A percentile compares a stretch with the other conserved stretches of the same genome.
Conservation (phyloP, 75 land plant species). For the Pseudotsuga menziesii region DNA sequence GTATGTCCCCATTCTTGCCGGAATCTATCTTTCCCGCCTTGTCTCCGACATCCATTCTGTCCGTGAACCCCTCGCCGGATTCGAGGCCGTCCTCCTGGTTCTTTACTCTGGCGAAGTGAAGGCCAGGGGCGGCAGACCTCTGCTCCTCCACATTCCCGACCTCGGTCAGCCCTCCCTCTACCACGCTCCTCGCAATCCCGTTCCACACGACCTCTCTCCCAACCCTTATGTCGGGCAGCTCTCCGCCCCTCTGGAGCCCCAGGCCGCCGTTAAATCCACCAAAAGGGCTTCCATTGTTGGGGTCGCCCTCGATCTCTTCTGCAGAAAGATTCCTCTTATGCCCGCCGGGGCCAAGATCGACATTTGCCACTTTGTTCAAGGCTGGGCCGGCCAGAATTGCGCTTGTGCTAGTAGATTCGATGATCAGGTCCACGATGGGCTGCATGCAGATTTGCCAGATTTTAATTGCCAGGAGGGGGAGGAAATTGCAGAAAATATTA, state of each 20-base stretch:
- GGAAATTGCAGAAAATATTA: neutral
- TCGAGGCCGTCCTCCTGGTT: conserved; percentile 54
- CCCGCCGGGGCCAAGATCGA: conserved; percentile 83
- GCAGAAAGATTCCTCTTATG: conserved; percentile 69
- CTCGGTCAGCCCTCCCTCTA: conserved; percentile 18
- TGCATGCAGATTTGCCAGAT: neutral
- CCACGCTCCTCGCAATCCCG: conserved; percentile 20
- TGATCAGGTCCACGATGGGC: conserved; percentile 16
- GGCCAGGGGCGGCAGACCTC: conserved; percentile 29
- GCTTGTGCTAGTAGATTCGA: conserved; percentile 18
- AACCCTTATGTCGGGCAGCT: conserved; percentile 40
- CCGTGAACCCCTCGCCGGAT: conserved; percentile 34
- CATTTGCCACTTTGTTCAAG: conserved; percentile 53
- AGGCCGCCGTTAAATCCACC: conserved; percentile 82
- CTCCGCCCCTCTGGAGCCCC: conserved; percentile 82
- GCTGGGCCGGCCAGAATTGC: conserved; percentile 71
- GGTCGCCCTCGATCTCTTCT: conserved; percentile 70
- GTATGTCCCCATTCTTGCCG: conserved; percentile 31
- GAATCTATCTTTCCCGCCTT: conserved; percentile 42
- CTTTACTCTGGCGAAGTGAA: conserved; percentile 41
- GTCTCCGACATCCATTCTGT: neutral
- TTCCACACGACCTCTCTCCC: neutral
- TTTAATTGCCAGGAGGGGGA: too few relatives aligned
- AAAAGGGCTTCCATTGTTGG: conserved; percentile 85
- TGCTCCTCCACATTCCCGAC: conserved; percentile 15